Conservation (phyloP, 192 early-diverging fungal species). For the Chytriomyces sp. region DNA sequence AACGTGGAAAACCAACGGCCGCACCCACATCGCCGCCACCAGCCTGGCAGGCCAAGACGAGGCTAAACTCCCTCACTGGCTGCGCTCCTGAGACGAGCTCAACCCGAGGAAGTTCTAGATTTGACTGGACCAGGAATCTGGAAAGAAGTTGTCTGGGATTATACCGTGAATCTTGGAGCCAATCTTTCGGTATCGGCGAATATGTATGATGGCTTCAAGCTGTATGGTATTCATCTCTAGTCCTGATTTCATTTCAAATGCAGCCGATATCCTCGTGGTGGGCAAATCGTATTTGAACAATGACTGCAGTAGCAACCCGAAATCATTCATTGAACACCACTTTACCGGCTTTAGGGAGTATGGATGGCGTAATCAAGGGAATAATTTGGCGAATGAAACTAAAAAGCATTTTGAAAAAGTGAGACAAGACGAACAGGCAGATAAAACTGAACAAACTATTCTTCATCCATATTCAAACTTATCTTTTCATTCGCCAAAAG, state of each 20-base stretch:
- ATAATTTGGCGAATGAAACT: slow-evolving; percentile 12
- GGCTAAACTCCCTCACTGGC: background rate
- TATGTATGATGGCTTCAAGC: slow-evolving; percentile 6
- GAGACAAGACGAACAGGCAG: background rate
- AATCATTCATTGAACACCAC: slow-evolving; percentile 14
- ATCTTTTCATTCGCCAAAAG: background rate
- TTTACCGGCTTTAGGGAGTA: slow-evolving; percentile 16
- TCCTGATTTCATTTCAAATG: background rate
- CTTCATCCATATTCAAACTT: background rate
- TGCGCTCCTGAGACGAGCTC: slow-evolving; percentile 1
- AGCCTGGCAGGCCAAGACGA: background rate
- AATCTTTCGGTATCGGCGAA: slow-evolving; percentile 11
- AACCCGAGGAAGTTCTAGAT: slow-evolving; percentile 27
- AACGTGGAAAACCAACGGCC: slow-evolving; percentile 20
- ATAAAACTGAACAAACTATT: background rate
- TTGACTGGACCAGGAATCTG: slow-evolving; percentile 26
- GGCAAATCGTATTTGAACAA: slow-evolving; percentile 20
- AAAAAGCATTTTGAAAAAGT: background rate
- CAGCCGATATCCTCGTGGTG: slow-evolving; percentile 16
- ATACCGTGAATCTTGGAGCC: slow-evolving; percentile 10
- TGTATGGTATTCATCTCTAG: slow-evolving; percentile 1
- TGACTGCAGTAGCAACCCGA: slow-evolving; percentile 10
- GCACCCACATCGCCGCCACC: slow-evolving; percentile 4
- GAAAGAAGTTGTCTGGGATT: slow-evolving; percentile 7
- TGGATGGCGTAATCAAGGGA: slow-evolving; percentile 11